Conservation (phyloP, 352 stramenopile genomes). For the Phytopythium oedochilum region DNA sequence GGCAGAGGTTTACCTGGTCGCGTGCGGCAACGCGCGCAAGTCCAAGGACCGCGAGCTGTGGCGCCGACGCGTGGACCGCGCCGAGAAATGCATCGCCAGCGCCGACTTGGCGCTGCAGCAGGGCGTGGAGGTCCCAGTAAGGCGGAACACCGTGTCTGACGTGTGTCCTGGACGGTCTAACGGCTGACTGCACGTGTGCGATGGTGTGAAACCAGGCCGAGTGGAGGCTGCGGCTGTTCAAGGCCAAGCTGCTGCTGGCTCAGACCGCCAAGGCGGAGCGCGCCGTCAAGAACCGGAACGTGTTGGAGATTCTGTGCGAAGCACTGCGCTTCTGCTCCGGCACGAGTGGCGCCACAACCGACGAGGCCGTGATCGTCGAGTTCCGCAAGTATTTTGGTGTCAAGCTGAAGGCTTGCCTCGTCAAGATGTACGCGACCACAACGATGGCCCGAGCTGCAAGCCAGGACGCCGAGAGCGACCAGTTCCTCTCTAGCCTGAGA, state of each 20-base stretch:
- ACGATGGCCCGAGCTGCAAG: conserved; percentile 20
- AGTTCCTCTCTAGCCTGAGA: conserved; percentile 44
- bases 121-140: conserved; percentile 15
- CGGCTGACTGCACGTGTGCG: background rate
- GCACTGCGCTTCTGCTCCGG: conserved; percentile 28
- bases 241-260: conserved; percentile 49
- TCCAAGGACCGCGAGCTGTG: conserved; percentile 41
- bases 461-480: conserved; percentile 6
- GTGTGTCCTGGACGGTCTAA: background rate
- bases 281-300: conserved; percentile 22
- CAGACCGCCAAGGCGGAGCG: conserved; percentile 40
- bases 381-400: conserved; percentile 48
- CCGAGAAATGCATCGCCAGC: conserved; percentile 32
- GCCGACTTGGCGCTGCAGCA: conserved; percentile 16
- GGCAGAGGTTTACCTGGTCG: conserved; percentile 48
- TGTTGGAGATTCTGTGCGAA: conserved; percentile 47
- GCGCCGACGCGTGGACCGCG: conserved; percentile 40
- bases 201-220: conserved; percentile 15
- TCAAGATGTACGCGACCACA: conserved; percentile 45
- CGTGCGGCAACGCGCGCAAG: conserved; percentile 36
- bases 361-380: background rate
- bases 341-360: background rate
- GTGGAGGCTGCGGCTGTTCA: conserved; percentile 42
- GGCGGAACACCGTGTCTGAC: background rate
- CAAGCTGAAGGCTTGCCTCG: conserved; percentile 45